Evolutionary conservation across 23 red algal species (phyloP).

Genomic region (Gracilaria caudata): DNA sequence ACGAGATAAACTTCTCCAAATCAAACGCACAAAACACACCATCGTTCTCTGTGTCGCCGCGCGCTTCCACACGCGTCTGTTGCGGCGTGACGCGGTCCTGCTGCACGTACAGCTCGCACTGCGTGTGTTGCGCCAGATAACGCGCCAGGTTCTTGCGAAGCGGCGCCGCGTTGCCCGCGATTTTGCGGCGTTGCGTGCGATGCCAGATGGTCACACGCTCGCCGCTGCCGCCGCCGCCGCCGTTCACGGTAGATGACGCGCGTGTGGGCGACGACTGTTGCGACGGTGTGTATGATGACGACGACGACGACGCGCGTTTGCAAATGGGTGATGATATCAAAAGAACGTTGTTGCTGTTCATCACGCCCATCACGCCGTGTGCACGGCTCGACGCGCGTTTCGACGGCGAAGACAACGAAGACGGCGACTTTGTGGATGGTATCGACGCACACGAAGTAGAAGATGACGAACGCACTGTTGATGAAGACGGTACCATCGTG

Average conservation of each 20-base stretch:
- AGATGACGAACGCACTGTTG: no score
- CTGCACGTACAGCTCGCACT: slow-evolving; percentile 88
- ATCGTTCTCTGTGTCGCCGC: slow-evolving; percentile 78
- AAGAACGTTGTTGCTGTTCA: no score
- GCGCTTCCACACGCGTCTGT: slow-evolving; percentile 42
- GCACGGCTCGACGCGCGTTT: no score
- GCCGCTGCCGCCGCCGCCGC: not conserved
- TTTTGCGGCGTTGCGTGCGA: slow-evolving; percentile 75
- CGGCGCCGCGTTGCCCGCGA: slow-evolving; percentile 95
- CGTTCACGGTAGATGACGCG: not conserved
- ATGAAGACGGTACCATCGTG: no score
- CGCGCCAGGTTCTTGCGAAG: slow-evolving; percentile 80
- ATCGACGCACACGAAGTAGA: no score
- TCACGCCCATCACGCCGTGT: no score
- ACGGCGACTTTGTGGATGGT: no score
- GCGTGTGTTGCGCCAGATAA: slow-evolving; percentile 79
- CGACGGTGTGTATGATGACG: not conserved
- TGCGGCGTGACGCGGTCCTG: slow-evolving; percentile 90
- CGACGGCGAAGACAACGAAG: no score
- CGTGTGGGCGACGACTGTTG: not conserved
- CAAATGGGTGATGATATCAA: no score
- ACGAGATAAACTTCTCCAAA: slow-evolving; percentile 22
- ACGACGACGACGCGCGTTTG: not conserved
- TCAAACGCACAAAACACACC: slow-evolving; percentile 64
- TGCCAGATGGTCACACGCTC: slow-evolving; percentile 95